Evolutionary conservation across 2,329 filamentous ascomycete species (phyloP).

Genomic region (Daldinia sp.): DNA sequence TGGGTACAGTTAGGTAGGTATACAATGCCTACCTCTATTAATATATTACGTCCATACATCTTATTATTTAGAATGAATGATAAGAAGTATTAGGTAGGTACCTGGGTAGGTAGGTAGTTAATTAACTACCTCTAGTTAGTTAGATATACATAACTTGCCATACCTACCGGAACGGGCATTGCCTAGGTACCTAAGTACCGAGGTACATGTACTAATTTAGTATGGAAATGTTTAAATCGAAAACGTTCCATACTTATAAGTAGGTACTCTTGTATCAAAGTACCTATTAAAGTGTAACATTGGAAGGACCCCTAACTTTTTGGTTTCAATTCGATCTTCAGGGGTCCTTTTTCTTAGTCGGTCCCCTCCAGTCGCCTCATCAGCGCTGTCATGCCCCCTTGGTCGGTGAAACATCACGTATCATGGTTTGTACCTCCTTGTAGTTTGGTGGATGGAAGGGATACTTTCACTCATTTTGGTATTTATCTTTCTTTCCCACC

Average conservation of each 20-base stretch:
- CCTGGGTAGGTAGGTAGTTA: too few species aligned
- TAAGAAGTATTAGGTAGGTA: too few species aligned
- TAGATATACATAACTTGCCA: too few species aligned
- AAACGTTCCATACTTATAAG: background rate
- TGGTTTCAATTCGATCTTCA: conserved; percentile 28
- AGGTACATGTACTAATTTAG: background rate
- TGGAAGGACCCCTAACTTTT: conserved; percentile 4
- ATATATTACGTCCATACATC: too few species aligned
- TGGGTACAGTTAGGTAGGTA: too few species aligned
- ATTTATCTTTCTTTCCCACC: background rate
- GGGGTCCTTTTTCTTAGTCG: conserved; percentile 26
- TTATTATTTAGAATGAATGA: too few species aligned
- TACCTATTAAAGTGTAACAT: conserved; percentile 15
- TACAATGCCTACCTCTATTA: too few species aligned
- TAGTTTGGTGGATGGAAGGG: too few species aligned
- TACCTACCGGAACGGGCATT: too few species aligned
- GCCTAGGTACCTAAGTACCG: too few species aligned
- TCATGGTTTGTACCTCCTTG: conserved; percentile 24
- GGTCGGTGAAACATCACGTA: conserved; percentile 25
- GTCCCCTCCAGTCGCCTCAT: conserved; percentile 22
- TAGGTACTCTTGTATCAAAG: too few species aligned
- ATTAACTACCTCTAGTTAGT: too few species aligned
- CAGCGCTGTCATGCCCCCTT: conserved; percentile 8
- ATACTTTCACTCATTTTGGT: background rate
- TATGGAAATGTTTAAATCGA: background rate